Conservation (phyloP, 148 eudicot species). For the Mesembryanthemum crystallinum region DNA sequence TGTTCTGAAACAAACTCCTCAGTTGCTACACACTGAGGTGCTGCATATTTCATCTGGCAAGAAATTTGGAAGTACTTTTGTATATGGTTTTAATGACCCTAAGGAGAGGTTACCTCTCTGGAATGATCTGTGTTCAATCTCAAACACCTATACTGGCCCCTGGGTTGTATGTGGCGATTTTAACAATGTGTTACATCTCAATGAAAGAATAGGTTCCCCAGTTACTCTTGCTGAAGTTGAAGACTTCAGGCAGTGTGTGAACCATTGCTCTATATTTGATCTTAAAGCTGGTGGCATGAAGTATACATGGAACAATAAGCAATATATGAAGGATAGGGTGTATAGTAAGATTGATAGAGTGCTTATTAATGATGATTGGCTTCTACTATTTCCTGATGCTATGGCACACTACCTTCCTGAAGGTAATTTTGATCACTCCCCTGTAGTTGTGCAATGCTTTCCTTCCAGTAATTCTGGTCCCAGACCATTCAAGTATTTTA, state of each 20-base stretch:
- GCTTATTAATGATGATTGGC: not conserved
- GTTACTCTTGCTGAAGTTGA: not conserved
- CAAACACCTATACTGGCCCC: fast-evolving
- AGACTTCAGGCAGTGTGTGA: not conserved
- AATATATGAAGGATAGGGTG: not conserved
- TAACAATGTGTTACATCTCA: not conserved
- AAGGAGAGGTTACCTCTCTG: not conserved
- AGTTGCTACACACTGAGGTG: not conserved
- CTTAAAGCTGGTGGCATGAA: not conserved
- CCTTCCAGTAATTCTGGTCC: not conserved
- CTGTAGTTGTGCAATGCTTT: not conserved
- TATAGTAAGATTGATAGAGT: not conserved
- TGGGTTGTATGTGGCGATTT: not conserved
- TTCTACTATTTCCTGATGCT: fast-evolving
- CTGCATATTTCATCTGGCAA: not conserved
- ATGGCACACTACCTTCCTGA: not conserved
- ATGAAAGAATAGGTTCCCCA: not conserved
- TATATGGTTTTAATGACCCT: not conserved
- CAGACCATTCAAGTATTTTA: not conserved
- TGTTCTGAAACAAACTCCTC: not conserved
- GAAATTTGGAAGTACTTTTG: not conserved
- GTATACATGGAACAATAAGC: conserved; percentile 1
- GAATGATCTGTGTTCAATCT: not conserved
- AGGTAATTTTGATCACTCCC: not conserved
- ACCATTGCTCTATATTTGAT: not conserved